phyloP scores from a whole-genome alignment of 225 moss, liverwort and hornwort genomes.

The Pleurozium schreberi region DNA sequence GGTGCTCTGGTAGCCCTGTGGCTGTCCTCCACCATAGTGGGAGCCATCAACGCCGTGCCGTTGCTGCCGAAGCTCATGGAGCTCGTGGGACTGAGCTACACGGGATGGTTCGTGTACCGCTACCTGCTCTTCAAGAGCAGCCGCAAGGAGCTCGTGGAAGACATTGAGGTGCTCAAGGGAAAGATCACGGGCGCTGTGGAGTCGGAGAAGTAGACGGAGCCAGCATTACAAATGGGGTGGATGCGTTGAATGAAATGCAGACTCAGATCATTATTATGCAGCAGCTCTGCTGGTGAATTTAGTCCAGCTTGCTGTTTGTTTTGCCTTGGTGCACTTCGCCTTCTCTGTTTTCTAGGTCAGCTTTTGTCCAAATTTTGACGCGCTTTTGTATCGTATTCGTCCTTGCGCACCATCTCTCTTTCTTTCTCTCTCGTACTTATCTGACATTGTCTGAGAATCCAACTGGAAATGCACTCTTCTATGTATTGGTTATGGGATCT shows the following conservation, averaged over 20 bases:
- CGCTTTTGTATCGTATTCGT: slow-evolving; percentile 6
- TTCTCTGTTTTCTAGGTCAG: not conserved
- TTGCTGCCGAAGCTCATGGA: slow-evolving; percentile 92
- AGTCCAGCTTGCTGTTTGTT: not conserved
- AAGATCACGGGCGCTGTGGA: slow-evolving; percentile 80
- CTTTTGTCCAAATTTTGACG: slow-evolving; percentile 11
- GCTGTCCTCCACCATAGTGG: slow-evolving; percentile 84
- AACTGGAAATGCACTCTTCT: not conserved
- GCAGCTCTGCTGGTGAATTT: slow-evolving; percentile 2
- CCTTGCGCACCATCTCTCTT: not conserved
- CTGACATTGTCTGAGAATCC: not conserved
- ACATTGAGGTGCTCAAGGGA: slow-evolving; percentile 75
- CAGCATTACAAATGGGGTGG: not conserved
- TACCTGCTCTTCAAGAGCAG: slow-evolving; percentile 85
- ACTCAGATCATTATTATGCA: not conserved
- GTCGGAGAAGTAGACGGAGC: not conserved
- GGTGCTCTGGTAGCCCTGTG: slow-evolving; percentile 77
- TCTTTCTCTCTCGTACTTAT: not conserved
- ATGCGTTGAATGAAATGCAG: not conserved
- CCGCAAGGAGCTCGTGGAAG: slow-evolving; percentile 81
- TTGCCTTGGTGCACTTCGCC: not conserved
- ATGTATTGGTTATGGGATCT: not conserved
- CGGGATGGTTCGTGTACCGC: slow-evolving; percentile 98
- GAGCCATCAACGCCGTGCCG: slow-evolving; percentile 82
- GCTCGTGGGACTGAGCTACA: slow-evolving; percentile 79